Evolutionary conservation across 345 rosid genomes (phyloP).

Genomic region (Citropsis articulata): DNA sequence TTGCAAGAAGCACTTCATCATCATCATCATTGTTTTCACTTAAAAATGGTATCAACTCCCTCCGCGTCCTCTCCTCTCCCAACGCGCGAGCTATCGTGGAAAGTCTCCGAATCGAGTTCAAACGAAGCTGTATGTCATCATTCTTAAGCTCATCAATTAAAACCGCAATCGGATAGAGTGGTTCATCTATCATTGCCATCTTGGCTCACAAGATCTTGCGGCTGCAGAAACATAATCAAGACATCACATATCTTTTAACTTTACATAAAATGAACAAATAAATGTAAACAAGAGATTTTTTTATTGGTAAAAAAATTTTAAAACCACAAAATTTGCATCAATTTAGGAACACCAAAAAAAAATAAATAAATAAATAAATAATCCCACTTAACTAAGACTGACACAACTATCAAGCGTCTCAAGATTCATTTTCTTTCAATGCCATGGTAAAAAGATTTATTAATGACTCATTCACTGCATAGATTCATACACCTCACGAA

Average conservation of each 20-base stretch:
- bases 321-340: not conserved
- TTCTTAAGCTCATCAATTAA: conserved; percentile 76
- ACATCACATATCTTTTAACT: not conserved
- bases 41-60: conserved; percentile 72
- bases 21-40: conserved; percentile 80
- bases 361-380: not conserved
- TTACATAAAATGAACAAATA: not conserved
- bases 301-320: not conserved
- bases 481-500: not conserved
- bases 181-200: conserved; percentile 72
- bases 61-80: conserved; percentile 73
- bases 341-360: not conserved
- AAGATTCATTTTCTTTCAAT: not conserved
- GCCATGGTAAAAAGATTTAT: not conserved
- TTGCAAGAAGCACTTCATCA: conserved; percentile 74
- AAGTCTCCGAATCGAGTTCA: conserved; percentile 65
- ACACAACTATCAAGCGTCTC: not conserved
- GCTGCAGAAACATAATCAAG: not conserved
- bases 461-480: not conserved
- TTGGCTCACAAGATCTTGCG: conserved; percentile 19
- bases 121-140: conserved; percentile 72
- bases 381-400: not conserved
- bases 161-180: conserved; percentile 74
- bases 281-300: not conserved
- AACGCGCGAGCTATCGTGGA: conserved; percentile 78